A percentile compares a stretch with the other conserved stretches of the same genome.
These are phyloP conservation scores for Boletus insuetus DNA, from an alignment of 768 basidiomycete genomes.

Conservation along the genomic window DNA sequence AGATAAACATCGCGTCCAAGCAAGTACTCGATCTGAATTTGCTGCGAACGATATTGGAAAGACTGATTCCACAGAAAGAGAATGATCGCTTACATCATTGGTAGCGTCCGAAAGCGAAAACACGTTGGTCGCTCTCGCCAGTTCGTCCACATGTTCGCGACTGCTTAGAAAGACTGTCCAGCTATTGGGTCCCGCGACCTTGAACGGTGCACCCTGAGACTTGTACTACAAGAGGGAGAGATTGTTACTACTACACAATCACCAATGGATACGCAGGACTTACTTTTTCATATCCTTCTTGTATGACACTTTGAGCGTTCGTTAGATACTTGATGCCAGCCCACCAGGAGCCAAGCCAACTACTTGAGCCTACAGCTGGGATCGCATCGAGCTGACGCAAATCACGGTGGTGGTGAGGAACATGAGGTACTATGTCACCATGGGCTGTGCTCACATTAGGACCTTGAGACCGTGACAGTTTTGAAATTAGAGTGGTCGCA, in stretches of 20 bases:
- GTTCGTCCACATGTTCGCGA: constrained; percentile 3
- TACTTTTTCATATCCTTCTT: constrained; percentile 33
- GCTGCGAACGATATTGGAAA: constrained; percentile 23
- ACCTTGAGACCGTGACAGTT: background rate
- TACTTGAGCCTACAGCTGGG: background rate
- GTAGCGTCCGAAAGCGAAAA: constrained; percentile 35
- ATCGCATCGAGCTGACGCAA: constrained; percentile 1
- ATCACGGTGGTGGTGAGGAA: too few species aligned
- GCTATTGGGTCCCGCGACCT: constrained; percentile 21
- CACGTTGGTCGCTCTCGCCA: background rate
- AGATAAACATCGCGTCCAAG: constrained; percentile 32
- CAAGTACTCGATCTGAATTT: constrained; percentile 36
- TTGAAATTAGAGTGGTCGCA: background rate
- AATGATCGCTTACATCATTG: constrained; percentile 32
- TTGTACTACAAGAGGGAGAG: background rate
- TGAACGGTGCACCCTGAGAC: constrained; percentile 21
- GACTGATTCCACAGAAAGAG: background rate
- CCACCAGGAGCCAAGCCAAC: constrained; percentile 10
- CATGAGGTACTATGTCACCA: too few species aligned
- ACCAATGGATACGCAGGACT: background rate
- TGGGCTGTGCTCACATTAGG: background rate
- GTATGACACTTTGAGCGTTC: constrained; percentile 22
- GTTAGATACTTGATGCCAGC: constrained; percentile 14
- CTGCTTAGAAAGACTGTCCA: constrained; percentile 42
- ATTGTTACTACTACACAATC: background rate